Evolutionary conservation across 129 eudicot genomes (phyloP), one percentile per base, ranked within the genome.

Genomic region (Pseudognaphalium luteoalbum): DNA sequence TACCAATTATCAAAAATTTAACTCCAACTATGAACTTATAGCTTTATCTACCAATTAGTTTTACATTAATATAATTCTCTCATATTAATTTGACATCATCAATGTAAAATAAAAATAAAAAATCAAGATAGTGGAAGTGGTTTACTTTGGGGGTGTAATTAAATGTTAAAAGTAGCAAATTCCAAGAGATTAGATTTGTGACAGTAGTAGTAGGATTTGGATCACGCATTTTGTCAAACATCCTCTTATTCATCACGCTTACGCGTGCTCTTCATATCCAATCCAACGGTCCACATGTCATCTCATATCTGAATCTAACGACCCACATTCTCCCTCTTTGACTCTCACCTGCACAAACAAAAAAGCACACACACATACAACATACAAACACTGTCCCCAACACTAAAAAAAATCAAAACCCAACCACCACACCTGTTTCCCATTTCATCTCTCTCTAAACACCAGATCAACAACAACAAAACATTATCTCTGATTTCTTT

Each of bases 161-260:
- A 63, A 64, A n/a, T 51, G 63, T 61, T 65, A 57, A 57, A 7
- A 7, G 12, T n/a, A 15, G 25, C 20, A 71, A 50, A 71, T 47
- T 25, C 12, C 74, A 47, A 37, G 60, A 56, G 37, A 64, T 8
- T 65, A 76, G 80, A 76, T 76, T 42, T 78, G 54, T 60, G 70
- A 63, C 81, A 78, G 76, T n/a, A 57, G 28, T 19, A 57, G 28
- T 16, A 54, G 50, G 50, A 42, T 42, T 42, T 2, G 50, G 80
- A 76, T 78, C 81, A 70, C 76, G 63, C 71, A 59, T 78, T 78
- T 78, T 78, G 76, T 78, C 81, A 78, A 78, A 78, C 81, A 65
- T 78, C 70, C 28, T 34, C 50, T 42, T 42, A 42, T 2, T 78
- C 76, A 78, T 78, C 81, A 78, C 76, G 76, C 81, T 78, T 71